These are phyloP conservation scores for Cochlearia excelsa DNA, from an alignment of 345 rosid genomes.

Conservation along the genomic window DNA sequence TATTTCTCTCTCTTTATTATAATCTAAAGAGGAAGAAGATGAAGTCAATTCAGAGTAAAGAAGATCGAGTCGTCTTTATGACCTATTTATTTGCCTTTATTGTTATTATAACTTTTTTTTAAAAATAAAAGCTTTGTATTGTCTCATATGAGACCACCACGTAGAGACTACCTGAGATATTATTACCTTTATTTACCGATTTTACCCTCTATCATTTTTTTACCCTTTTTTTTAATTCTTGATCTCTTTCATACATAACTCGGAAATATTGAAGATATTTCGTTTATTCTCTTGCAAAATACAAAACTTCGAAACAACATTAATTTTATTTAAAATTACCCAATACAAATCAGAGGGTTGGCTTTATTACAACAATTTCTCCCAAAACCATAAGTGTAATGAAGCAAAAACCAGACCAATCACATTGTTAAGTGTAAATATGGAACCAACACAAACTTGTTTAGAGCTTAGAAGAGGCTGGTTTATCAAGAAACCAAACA, in stretches of 20 bases:
- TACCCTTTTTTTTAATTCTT: neutral
- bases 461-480: conserved; percentile 67
- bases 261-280: too few relatives aligned
- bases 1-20: neutral
- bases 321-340: neutral
- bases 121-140: neutral
- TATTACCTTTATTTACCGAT: too few relatives aligned
- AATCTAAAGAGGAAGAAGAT: conserved; percentile 7
- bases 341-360: neutral
- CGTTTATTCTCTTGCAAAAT: too few relatives aligned
- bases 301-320: too few relatives aligned
- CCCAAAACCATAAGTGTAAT: neutral
- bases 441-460: neutral
- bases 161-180: neutral
- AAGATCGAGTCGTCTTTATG: conserved; percentile 12
- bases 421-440: neutral
- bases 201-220: too few relatives aligned
- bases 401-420: conserved; percentile 21
- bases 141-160: neutral
- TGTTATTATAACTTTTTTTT: too few relatives aligned
- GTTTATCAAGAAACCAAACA: conserved; percentile 82
- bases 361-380: conserved; percentile 22
- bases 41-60: conserved; percentile 28
- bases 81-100: neutral
- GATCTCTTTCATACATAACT: neutral